Conservation (phyloP, 2,329 filamentous ascomycete species). For the Ascochyta rabiei region DNA sequence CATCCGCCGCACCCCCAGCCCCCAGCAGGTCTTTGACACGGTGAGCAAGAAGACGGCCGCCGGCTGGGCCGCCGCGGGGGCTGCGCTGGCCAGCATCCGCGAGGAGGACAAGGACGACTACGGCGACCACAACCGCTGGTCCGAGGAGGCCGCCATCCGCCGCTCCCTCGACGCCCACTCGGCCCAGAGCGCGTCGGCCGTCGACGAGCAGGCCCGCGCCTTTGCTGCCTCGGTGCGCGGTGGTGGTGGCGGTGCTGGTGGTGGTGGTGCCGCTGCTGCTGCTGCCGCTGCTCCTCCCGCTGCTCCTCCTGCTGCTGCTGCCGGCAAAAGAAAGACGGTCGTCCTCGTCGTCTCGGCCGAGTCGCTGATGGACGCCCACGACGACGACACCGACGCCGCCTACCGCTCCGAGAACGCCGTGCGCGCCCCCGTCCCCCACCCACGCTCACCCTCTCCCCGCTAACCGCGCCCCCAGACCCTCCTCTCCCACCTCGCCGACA, state of each 20-base stretch:
- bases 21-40: slow-evolving; percentile 84
- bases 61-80: slow-evolving; percentile 82
- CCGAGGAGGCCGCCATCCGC: slow-evolving; percentile 81
- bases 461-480: slow-evolving; percentile 60
- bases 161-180: slow-evolving; percentile 48
- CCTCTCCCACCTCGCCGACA: slow-evolving; percentile 83
- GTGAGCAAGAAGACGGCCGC: slow-evolving; percentile 82
- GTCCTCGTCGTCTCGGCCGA: slow-evolving; percentile 88
- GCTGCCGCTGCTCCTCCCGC: too few relatives aligned
- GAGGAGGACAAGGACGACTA: slow-evolving; percentile 83
- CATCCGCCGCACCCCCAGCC: slow-evolving; percentile 80
- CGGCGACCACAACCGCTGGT: slow-evolving; percentile 89
- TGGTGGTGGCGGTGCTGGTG: too few relatives aligned
- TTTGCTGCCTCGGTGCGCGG: slow-evolving; percentile 40
- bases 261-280: too few relatives aligned
- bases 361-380: slow-evolving; percentile 60
- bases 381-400: slow-evolving; percentile 62
- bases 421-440: slow-evolving; percentile 49
- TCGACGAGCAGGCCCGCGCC: slow-evolving; percentile 39
- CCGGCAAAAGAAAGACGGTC: slow-evolving; percentile 68
- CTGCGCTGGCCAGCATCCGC: slow-evolving; percentile 79
- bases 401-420: slow-evolving; percentile 79
- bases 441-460: background rate
- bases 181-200: slow-evolving; percentile 43
- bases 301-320: too few relatives aligned